Percentiles rank a stretch among this genome's conserved stretches.
Evolutionary conservation across 2,329 filamentous ascomycete genomes (phyloP).

Genomic region (Cytospora paraplurivora): DNA sequence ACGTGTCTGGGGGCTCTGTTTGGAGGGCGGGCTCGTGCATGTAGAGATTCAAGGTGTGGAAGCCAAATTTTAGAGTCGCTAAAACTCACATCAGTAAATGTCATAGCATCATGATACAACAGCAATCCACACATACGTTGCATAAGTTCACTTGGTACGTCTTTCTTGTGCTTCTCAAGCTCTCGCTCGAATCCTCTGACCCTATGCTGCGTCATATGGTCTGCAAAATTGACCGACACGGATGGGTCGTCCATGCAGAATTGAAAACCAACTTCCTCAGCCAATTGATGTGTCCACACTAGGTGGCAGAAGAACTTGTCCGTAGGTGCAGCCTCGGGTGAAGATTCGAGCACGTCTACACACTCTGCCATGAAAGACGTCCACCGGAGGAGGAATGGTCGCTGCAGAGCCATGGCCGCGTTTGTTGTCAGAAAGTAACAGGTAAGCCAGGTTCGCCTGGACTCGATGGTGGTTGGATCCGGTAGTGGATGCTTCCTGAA

Average conservation of each 20-base stretch:
- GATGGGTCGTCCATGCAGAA: constrained; percentile 68
- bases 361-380: constrained; percentile 63
- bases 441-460: constrained; percentile 59
- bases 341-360: constrained; percentile 55
- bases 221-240: constrained; percentile 56
- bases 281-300: constrained; percentile 62
- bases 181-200: constrained; percentile 67
- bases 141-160: constrained; percentile 55
- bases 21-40: constrained; percentile 77
- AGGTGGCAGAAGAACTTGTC: constrained; percentile 62
- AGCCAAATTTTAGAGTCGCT: constrained; percentile 66
- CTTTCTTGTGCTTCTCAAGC: constrained; percentile 59
- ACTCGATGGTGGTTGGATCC: constrained; percentile 57
- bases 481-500: constrained; percentile 47
- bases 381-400: constrained; percentile 63
- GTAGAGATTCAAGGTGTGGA: constrained; percentile 68
- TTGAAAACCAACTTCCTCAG: constrained; percentile 68
- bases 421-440: constrained; percentile 62
- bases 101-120: background rate
- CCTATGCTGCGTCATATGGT: constrained; percentile 65
- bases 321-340: constrained; percentile 56
- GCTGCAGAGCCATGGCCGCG: constrained; percentile 62
- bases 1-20: constrained; percentile 60
- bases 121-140: constrained; percentile 51
- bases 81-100: constrained; percentile 30